Evolutionary conservation across 768 basidiomycete genomes (phyloP).

Genomic region (Pulveroboletus sp.): DNA sequence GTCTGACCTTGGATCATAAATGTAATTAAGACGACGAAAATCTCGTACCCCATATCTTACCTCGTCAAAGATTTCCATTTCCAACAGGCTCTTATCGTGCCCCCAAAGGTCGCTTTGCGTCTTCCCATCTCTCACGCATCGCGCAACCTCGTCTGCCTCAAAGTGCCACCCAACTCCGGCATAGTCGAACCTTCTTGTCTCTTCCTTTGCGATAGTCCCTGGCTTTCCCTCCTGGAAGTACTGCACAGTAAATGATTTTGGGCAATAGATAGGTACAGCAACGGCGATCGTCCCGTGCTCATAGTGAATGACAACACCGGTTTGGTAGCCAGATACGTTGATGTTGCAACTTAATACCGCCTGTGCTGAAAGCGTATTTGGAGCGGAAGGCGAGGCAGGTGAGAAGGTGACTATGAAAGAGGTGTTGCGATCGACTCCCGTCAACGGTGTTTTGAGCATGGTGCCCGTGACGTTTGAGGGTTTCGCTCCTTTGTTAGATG

Average conservation of each 20-base stretch:
- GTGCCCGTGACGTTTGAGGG: conserved; percentile 61
- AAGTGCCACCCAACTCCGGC: conserved; percentile 75
- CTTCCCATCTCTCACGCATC: conserved; percentile 70
- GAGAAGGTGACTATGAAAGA: conserved; percentile 69
- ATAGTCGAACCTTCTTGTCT: conserved; percentile 54
- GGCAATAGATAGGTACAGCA: conserved; percentile 59
- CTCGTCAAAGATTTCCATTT: conserved; percentile 85
- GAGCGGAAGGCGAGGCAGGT: conserved; percentile 34
- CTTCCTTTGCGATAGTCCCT: conserved; percentile 45
- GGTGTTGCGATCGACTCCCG: conserved; percentile 75
- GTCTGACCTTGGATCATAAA: conserved; percentile 46
- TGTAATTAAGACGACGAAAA: conserved; percentile 11
- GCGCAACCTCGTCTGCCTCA: conserved; percentile 84
- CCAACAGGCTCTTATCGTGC: conserved; percentile 71
- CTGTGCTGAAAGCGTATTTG: conserved; percentile 52
- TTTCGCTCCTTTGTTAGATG: conserved; percentile 53
- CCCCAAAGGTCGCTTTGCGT: conserved; percentile 70
- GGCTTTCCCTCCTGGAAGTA: conserved; percentile 48
- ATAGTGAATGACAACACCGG: conserved; percentile 67
- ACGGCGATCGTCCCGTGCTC: conserved; percentile 67
- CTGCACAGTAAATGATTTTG: conserved; percentile 61
- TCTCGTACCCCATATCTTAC: conserved; percentile 34
- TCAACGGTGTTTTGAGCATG: conserved; percentile 74
- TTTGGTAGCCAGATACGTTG: conserved; percentile 41
- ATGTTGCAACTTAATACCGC: conserved; percentile 70